These are phyloP conservation scores for Rhodotorula sp. DNA, from an alignment of 1,284 basidiomycete genomes.

Conservation along the genomic window DNA sequence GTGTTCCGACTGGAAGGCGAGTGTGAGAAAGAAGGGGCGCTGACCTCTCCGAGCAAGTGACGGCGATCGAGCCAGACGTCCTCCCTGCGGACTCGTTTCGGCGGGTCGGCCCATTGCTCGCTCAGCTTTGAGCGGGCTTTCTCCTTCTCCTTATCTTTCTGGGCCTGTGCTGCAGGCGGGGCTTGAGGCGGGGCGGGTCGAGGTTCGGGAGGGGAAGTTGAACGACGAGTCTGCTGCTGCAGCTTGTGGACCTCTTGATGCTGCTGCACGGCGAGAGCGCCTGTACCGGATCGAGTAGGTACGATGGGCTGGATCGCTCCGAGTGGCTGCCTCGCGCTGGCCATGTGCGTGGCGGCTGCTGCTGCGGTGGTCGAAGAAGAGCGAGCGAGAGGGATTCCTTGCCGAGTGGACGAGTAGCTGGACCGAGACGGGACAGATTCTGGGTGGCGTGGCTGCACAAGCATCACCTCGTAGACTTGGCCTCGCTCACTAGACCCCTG, in stretches of 20 bases:
- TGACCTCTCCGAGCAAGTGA: slow-evolving; percentile 48
- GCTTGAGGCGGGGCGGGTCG: not conserved
- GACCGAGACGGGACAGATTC: not conserved
- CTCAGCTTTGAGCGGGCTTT: slow-evolving; percentile 37
- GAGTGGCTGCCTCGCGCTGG: not conserved
- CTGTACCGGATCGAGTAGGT: not conserved
- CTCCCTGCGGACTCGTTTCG: slow-evolving; percentile 39
- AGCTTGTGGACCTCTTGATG: no score
- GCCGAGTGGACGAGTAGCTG: not conserved
- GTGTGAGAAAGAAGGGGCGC: slow-evolving; percentile 36
- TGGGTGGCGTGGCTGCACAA: slow-evolving; percentile 7
- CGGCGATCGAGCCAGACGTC: slow-evolving; percentile 40
- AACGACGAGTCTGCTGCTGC: not conserved
- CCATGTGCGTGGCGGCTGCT: not conserved
- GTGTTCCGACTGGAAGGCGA: no score
- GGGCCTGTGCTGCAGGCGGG: not conserved
- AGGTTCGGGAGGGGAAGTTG: slow-evolving; percentile 1
- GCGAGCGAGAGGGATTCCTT: not conserved
- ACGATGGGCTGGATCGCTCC: not conserved
- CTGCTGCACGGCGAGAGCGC: not conserved
- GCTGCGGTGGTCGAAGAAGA: not conserved
- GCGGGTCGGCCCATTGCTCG: slow-evolving; percentile 43
- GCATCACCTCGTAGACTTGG: not conserved
- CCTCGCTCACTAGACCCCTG: no score
- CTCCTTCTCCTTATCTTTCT: not conserved